These are phyloP conservation scores for Rhododendron molle DNA, from an alignment of 148 eudicot genomes.

Conservation along the genomic window DNA sequence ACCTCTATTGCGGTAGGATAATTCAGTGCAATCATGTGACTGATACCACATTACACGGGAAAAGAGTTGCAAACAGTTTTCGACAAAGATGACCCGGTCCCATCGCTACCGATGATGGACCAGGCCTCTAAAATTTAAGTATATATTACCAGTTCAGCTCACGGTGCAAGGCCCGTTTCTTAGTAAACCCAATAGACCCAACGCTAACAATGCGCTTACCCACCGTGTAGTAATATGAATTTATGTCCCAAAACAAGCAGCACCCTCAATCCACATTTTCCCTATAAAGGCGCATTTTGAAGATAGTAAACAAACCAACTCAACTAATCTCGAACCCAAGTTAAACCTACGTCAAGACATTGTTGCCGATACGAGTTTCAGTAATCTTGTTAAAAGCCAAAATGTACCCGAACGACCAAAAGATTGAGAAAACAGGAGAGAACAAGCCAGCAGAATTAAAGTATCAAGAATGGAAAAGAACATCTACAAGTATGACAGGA, in stretches of 20 bases:
- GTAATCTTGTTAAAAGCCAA: not conserved
- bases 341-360: not conserved
- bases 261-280: not conserved
- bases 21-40: not conserved
- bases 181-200: not conserved
- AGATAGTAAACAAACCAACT: not conserved
- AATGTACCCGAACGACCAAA: not conserved
- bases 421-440: not conserved
- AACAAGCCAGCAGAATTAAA: not conserved
- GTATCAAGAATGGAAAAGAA: not conserved
- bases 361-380: not conserved
- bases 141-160: not conserved
- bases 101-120: not conserved
- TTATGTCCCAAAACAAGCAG: not conserved
- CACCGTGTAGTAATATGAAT: not conserved
- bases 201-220: not conserved
- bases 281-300: not conserved
- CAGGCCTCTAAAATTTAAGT: not conserved
- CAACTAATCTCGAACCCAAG: not conserved
- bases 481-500: not conserved
- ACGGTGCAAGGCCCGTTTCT: not conserved
- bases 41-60: not conserved
- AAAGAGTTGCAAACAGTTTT: no score
- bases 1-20: no score
- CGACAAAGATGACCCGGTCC: not conserved